These are phyloP conservation scores for Buxus sempervirens DNA, from an alignment of 164 flowering plant genomes.

Conservation along the genomic window DNA sequence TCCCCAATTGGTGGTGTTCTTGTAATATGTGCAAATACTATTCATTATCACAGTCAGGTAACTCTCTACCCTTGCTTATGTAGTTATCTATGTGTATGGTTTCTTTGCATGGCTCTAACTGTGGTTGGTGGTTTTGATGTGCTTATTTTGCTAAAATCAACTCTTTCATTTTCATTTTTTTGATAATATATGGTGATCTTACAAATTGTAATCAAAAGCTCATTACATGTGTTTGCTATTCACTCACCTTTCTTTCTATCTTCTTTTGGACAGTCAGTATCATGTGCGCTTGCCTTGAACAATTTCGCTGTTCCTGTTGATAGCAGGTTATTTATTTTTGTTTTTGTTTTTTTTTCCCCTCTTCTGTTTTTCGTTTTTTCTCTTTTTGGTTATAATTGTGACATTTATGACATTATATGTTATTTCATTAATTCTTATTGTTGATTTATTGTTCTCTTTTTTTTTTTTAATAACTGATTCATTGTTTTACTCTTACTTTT, in stretches of 20 bases:
- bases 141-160: constrained; percentile 2
- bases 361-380: not conserved
- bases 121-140: not conserved
- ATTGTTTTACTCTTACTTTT: no score
- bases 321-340: constrained; percentile 49
- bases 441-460: no score
- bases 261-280: constrained; percentile 63
- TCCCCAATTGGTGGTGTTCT: constrained; percentile 98
- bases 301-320: constrained; percentile 61
- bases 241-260: not conserved
- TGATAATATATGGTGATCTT: not conserved
- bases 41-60: constrained; percentile 98
- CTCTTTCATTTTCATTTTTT: not conserved
- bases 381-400: not conserved
- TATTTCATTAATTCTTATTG: not conserved
- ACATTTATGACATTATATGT: not conserved
- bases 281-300: constrained; percentile 82
- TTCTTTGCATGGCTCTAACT: not conserved
- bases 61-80: not conserved
- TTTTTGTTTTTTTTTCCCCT: constrained; percentile 12
- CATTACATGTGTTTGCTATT: no score
- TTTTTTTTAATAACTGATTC: no score
- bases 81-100: not conserved
- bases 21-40: constrained; percentile 72
- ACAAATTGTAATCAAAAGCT: not conserved